A percentile compares a stretch with the other conserved stretches of the same genome.
Conservation (phyloP, 2,329 filamentous ascomycete species). For the Paraconiothyrium brasiliense region DNA sequence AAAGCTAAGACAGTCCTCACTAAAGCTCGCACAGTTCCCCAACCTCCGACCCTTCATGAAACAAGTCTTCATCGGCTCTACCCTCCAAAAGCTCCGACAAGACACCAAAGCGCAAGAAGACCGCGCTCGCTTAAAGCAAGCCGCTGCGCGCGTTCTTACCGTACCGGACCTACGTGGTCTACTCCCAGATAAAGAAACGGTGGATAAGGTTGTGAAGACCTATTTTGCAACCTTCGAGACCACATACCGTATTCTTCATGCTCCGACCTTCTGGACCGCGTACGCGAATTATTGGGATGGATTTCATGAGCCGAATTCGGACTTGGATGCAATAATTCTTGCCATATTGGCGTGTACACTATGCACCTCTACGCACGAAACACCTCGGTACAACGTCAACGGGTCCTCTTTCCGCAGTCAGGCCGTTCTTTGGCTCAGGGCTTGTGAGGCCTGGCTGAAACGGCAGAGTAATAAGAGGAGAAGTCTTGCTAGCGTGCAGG, state of each 20-base stretch:
- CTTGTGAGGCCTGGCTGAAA: slow-evolving; percentile 52
- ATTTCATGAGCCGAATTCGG: slow-evolving; percentile 26
- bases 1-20: too few relatives aligned
- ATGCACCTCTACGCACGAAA: slow-evolving; percentile 39
- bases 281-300: slow-evolving; percentile 58
- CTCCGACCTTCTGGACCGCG: slow-evolving; percentile 59
- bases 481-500: slow-evolving; percentile 57
- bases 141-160: slow-evolving; percentile 20
- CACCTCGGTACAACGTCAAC: slow-evolving; percentile 46
- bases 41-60: slow-evolving; percentile 41
- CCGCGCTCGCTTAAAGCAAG: slow-evolving; percentile 17
- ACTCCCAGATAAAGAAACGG: slow-evolving; percentile 44
- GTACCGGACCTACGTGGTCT: slow-evolving; percentile 29
- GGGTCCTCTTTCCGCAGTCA: slow-evolving; percentile 50
- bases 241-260: slow-evolving; percentile 61
- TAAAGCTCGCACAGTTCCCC: slow-evolving; percentile 35
- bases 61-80: slow-evolving; percentile 30
- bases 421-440: slow-evolving; percentile 49
- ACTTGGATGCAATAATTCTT: slow-evolving; percentile 50
- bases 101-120: slow-evolving; percentile 34
- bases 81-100: slow-evolving; percentile 29
- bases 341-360: slow-evolving; percentile 50
- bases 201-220: slow-evolving; percentile 53
- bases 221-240: slow-evolving; percentile 63
- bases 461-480: slow-evolving; percentile 62